Evolutionary conservation across 192 early-diverging fungal species (phyloP), one percentile per base, ranked within the genome.

Genomic region (Fimicolochytrium jonesii): DNA sequence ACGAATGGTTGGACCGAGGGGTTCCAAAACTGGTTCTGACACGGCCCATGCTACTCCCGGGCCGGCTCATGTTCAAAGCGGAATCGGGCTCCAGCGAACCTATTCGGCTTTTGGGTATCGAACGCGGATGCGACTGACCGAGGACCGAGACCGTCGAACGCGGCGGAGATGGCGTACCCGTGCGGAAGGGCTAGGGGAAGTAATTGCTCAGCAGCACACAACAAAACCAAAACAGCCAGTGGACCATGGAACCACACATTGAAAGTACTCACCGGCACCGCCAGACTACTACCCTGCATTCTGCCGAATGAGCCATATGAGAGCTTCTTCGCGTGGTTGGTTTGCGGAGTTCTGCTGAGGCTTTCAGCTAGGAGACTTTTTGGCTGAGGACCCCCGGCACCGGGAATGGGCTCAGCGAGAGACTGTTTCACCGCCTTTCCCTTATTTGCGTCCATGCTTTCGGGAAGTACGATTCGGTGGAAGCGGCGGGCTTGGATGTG

Each of bases 1-100:
- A 43, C 9, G 62, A 42, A 17, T 50, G 29, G 25, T 55, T 55
- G 22, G 62, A 64, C 22, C 62, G 35, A 23, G 62, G 62, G 4
- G 62, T 64, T 15, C 62, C 62, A 55, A 49, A 64, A 0, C 28
- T 28, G 15, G 17, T 17, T 2, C 25, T 30, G 7, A 10, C 17
- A 35, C n/a, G 15, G 11, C 13, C 32, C 4, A 17, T 25, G 4
- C 6, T 25, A 15, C 48, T 22, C 9, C 5, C 2, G 20, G 25
- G 4, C 9, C 48, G 4, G 4, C 43, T 6, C 4, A 17, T 6
- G 5, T 15, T 15, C 3, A 3, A 15, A 50, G 48, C 48, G 15
- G 13, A 5, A 36, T 15, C 35, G 53, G 33, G 53, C 4, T 34
- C 53, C 4, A 30, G 31, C 33, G 53, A 55, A 25, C 33, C n/a